Conservation (phyloP, 2,329 filamentous ascomycete species). For the Aspergillus sp. region DNA sequence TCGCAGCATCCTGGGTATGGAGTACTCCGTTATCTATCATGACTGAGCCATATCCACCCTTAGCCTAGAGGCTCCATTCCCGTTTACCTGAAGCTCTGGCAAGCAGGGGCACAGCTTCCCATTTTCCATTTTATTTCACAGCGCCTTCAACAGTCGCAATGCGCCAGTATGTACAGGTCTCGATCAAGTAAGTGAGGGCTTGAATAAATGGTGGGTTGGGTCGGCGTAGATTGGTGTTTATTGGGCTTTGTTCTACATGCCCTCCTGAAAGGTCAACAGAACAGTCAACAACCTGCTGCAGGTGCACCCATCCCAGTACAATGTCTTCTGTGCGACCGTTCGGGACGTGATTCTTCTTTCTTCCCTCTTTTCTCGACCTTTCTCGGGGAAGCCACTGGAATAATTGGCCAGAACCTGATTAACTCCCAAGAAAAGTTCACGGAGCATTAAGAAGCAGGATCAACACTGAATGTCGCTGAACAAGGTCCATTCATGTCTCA, state of each 20-base stretch:
- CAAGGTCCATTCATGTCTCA: conserved; percentile 19
- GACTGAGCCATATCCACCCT: not conserved
- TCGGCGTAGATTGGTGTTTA: not conserved
- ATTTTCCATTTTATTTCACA: not conserved
- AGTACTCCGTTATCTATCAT: not conserved
- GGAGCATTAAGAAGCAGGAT: conserved; percentile 15
- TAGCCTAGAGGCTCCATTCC: not conserved
- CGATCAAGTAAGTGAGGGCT: not conserved
- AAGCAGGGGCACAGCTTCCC: not conserved
- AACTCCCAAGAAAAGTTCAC: not conserved
- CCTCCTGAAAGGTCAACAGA: not conserved
- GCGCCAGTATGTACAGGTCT: not conserved
- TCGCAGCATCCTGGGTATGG: not conserved
- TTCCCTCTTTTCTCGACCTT: not conserved
- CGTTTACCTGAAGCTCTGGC: not conserved
- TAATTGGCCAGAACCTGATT: not conserved
- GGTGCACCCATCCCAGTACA: not conserved
- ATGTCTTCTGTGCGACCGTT: not conserved
- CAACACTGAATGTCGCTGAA: conserved; percentile 9
- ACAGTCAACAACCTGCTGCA: not conserved
- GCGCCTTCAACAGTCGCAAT: not conserved
- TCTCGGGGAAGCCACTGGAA: not conserved
- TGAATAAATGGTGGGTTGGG: not conserved
- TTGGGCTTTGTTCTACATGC: not conserved
- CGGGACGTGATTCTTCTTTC: not conserved